These are phyloP conservation scores for Linderina pennispora DNA, from an alignment of 192 early-diverging fungal species.

Conservation along the genomic window DNA sequence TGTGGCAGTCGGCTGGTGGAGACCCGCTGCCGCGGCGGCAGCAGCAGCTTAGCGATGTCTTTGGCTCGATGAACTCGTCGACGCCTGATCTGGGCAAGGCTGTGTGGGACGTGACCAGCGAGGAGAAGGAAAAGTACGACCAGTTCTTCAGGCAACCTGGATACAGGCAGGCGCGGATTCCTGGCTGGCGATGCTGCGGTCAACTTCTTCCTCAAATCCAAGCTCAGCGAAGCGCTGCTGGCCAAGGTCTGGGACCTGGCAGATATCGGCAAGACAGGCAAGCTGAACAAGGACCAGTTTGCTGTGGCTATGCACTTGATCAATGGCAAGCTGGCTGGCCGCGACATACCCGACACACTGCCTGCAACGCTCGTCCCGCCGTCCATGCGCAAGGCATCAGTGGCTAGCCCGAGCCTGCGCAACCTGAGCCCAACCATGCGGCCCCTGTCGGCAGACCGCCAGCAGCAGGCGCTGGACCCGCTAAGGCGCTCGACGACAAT, in stretches of 20 bases:
- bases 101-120: slow-evolving; percentile 69
- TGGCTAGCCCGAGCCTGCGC: slow-evolving; percentile 28
- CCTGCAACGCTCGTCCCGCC: slow-evolving; percentile 44
- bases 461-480: slow-evolving; percentile 11
- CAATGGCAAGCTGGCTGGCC: slow-evolving; percentile 51
- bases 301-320: slow-evolving; percentile 78
- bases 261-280: slow-evolving; percentile 55
- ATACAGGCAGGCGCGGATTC: slow-evolving; percentile 53
- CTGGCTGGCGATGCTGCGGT: slow-evolving; percentile 69
- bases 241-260: slow-evolving; percentile 80
- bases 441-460: slow-evolving; percentile 15
- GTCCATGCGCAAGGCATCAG: slow-evolving; percentile 30
- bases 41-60: neutral
- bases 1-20: slow-evolving; percentile 50
- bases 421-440: slow-evolving; percentile 27
- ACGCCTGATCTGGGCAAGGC: slow-evolving; percentile 18
- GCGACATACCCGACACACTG: slow-evolving; percentile 46
- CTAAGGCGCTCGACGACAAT: slow-evolving; percentile 25
- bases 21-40: slow-evolving; percentile 33
- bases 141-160: slow-evolving; percentile 71
- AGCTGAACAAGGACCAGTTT: slow-evolving; percentile 65
- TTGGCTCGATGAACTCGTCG: slow-evolving; percentile 16
- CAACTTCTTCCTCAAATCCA: slow-evolving; percentile 74
- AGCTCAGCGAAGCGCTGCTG: slow-evolving; percentile 57
- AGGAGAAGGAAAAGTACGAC: slow-evolving; percentile 71